phyloP scores from a whole-genome alignment of 1,284 basidiomycete genomes.

The Fomitopsis palustris region DNA sequence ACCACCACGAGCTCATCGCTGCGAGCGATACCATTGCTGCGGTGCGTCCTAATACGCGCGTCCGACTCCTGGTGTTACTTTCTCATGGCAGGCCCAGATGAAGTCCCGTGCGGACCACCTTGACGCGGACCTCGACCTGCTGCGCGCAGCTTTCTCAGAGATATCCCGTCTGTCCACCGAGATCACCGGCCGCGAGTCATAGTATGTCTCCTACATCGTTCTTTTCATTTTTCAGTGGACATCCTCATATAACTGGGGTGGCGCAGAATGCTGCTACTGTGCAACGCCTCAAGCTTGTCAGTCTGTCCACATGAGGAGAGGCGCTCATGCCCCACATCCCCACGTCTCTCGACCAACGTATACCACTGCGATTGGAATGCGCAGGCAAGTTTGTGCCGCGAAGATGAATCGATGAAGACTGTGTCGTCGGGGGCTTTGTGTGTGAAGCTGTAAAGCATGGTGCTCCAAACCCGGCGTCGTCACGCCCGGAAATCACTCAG shows the following conservation, averaged over 20 bases:
- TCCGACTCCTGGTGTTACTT: background rate
- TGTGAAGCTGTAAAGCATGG: no score
- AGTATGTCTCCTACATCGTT: background rate
- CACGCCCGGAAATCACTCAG: no score
- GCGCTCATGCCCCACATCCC: no score
- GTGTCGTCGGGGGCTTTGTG: no score
- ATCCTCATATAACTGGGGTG: no score
- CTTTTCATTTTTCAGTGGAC: background rate
- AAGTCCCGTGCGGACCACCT: slow-evolving; percentile 80
- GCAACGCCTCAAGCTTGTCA: no score
- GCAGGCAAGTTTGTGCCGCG: background rate
- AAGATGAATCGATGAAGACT: no score
- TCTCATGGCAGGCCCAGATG: slow-evolving; percentile 50
- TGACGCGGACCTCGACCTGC: slow-evolving; percentile 77
- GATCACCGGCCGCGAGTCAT: slow-evolving; percentile 36
- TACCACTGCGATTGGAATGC: no score
- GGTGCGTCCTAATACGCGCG: slow-evolving; percentile 40
- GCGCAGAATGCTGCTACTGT: no score
- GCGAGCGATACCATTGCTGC: slow-evolving; percentile 89
- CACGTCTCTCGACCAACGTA: no score
- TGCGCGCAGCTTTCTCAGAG: slow-evolving; percentile 78
- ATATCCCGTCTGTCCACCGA: slow-evolving; percentile 77
- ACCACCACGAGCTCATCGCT: slow-evolving; percentile 90
- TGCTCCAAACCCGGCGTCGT: no score
- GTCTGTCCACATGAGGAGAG: no score